Conservation (phyloP, 495 filamentous ascomycete species). For the Lichina pygmaea region DNA sequence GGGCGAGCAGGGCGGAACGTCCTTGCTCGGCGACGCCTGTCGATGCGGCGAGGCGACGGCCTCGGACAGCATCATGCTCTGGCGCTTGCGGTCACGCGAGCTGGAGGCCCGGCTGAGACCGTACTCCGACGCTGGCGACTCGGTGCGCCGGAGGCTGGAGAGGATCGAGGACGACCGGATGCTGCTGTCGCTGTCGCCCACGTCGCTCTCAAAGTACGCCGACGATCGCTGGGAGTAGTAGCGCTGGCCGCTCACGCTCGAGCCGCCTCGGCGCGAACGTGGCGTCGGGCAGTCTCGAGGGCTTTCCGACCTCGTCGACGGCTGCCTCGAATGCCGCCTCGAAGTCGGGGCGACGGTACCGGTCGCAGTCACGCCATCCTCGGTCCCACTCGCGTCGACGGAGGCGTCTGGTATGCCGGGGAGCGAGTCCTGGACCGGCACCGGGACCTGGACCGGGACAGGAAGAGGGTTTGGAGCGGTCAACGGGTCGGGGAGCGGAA, state of each 20-base stretch:
- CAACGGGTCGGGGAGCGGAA: not conserved
- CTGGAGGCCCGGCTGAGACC: slow-evolving; percentile 29
- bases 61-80: slow-evolving; percentile 54
- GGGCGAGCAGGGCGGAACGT: slow-evolving; percentile 56
- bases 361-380: not conserved
- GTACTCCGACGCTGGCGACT: slow-evolving; percentile 75
- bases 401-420: not conserved
- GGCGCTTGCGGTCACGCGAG: slow-evolving; percentile 51
- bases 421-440: not conserved
- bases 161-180: slow-evolving; percentile 52
- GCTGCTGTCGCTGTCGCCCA: slow-evolving; percentile 65
- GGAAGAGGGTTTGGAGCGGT: not conserved
- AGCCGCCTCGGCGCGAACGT: slow-evolving; percentile 50
- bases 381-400: not conserved
- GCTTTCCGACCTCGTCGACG: slow-evolving; percentile 61
- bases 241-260: slow-evolving; percentile 32
- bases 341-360: slow-evolving; percentile 2
- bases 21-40: slow-evolving; percentile 60
- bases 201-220: slow-evolving; percentile 50
- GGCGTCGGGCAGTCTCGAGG: slow-evolving; percentile 81
- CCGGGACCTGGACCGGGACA: not conserved
- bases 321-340: slow-evolving; percentile 30
- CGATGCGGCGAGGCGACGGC: slow-evolving; percentile 46
- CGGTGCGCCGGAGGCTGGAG: slow-evolving; percentile 40
- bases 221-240: slow-evolving; percentile 40